Evolutionary conservation across 768 basidiomycete species (phyloP).

Genomic region (Phylloporus scabripes): DNA sequence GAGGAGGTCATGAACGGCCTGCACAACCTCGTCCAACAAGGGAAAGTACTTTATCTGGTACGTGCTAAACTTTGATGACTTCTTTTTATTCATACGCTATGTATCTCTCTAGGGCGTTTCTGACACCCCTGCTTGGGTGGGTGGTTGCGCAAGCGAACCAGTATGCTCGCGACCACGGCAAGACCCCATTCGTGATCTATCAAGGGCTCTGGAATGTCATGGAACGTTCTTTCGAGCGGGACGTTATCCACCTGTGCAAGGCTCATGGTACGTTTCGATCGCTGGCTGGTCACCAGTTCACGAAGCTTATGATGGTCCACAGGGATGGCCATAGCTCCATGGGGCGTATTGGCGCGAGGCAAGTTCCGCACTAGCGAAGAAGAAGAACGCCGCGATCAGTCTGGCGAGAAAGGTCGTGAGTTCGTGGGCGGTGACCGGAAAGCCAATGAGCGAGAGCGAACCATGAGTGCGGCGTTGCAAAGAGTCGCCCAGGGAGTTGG

Average conservation of each 20-base stretch:
- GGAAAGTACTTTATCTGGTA: neutral
- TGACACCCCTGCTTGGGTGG: neutral
- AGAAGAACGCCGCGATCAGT: neutral
- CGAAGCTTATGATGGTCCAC: neutral
- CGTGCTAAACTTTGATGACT: neutral
- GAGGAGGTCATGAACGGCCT: constrained; percentile 36
- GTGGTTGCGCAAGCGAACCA: neutral
- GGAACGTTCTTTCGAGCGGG: neutral
- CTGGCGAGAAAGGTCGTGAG: neutral
- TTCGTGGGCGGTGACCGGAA: neutral
- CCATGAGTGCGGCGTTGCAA: neutral
- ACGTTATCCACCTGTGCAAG: neutral
- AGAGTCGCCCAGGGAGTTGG: neutral
- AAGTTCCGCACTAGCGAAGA: neutral
- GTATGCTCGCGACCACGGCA: neutral
- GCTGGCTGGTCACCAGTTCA: neutral
- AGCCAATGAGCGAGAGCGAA: neutral
- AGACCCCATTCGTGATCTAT: neutral
- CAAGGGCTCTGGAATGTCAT: neutral
- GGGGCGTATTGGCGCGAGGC: neutral
- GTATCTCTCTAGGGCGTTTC: neutral
- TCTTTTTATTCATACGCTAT: neutral
- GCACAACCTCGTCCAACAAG: constrained; percentile 2
- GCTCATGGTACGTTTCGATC: neutral
- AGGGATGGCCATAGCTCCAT: neutral